phyloP scores from a whole-genome alignment of 345 rosid genomes.

The Brassica carinata region DNA sequence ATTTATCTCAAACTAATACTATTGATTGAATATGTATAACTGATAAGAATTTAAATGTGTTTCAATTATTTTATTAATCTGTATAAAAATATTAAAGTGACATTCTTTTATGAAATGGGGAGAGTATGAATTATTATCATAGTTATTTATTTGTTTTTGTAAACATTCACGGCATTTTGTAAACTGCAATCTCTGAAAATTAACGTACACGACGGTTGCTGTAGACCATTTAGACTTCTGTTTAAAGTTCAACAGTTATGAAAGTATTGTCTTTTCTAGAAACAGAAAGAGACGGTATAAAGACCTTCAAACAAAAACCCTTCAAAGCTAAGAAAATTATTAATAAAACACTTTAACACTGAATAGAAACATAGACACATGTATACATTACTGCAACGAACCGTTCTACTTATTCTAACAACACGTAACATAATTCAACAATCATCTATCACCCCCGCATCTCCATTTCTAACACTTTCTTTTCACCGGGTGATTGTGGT shows the following conservation, averaged over 20 bases:
- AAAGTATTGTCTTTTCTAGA: background rate
- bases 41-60: too few species aligned
- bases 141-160: background rate
- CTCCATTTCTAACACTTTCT: too few species aligned
- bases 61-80: too few species aligned
- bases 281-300: background rate
- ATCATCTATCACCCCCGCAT: background rate
- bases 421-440: background rate
- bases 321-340: background rate
- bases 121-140: background rate
- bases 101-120: too few species aligned
- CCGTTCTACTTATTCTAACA: background rate
- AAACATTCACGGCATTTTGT: background rate
- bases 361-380: background rate
- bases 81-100: too few species aligned
- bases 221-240: background rate
- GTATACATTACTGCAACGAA: background rate
- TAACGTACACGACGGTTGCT: background rate
- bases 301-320: background rate
- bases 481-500: too few species aligned
- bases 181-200: background rate
- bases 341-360: background rate
- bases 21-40: too few species aligned
- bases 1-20: too few species aligned
- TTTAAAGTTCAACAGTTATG: background rate